phyloP scores from a whole-genome alignment of 2,329 filamentous ascomycete genomes.

The Claviceps sp. region DNA sequence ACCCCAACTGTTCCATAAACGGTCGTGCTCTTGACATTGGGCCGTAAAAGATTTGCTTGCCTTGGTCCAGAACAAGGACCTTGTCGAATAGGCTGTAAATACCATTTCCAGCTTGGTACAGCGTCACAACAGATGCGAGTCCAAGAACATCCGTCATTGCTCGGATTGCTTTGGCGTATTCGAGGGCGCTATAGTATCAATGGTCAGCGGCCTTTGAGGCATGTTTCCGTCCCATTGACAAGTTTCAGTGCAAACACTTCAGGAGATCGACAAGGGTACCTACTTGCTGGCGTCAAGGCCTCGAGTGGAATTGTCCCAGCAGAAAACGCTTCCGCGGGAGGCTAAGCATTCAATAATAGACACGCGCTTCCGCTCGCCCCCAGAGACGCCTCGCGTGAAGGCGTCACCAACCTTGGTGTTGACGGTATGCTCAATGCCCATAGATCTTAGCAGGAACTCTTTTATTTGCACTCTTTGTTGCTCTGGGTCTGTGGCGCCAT shows the following conservation, averaged over 20 bases:
- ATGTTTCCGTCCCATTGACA: background rate
- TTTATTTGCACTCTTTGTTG: conserved; percentile 32
- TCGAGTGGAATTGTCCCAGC: conserved; percentile 55
- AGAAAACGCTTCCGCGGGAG: conserved; percentile 43
- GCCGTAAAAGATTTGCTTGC: conserved; percentile 53
- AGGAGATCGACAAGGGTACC: conserved; percentile 7
- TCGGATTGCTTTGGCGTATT: conserved; percentile 47
- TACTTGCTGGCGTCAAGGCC: conserved; percentile 51
- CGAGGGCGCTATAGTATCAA: conserved; percentile 30
- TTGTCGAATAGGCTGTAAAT: conserved; percentile 61
- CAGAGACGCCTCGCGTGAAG: conserved; percentile 51
- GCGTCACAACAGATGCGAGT: conserved; percentile 45
- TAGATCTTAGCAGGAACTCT: conserved; percentile 42
- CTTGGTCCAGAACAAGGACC: conserved; percentile 52
- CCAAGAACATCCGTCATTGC: conserved; percentile 50
- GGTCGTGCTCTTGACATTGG: conserved; percentile 41
- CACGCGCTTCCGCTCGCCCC: conserved; percentile 56
- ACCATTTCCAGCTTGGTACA: conserved; percentile 58
- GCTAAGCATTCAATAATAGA: conserved; percentile 53
- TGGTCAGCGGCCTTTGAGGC: background rate
- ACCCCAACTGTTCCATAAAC: conserved; percentile 53
- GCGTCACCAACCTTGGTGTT: conserved; percentile 57
- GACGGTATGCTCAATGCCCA: conserved; percentile 44
- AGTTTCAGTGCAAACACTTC: background rate
- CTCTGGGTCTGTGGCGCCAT: conserved; percentile 26